Evolutionary conservation across 352 stramenopile genomes (phyloP).

Genomic region (Thraustochytrium sp.): DNA sequence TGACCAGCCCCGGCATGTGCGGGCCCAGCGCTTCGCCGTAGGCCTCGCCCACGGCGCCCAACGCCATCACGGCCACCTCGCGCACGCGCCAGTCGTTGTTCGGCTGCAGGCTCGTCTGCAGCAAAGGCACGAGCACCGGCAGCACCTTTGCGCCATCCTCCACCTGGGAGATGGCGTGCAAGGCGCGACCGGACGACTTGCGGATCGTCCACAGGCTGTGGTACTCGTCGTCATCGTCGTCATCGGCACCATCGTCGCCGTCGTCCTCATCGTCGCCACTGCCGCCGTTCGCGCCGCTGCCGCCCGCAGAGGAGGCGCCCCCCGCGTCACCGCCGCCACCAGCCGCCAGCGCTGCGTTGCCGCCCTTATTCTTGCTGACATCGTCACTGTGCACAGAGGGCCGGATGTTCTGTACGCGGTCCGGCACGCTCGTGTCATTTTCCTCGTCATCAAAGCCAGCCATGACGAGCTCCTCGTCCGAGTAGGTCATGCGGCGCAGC

Average conservation of each 20-base stretch:
- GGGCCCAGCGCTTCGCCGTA: neutral
- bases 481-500: neutral
- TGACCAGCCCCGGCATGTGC: constrained; percentile 2
- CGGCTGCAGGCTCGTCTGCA: neutral
- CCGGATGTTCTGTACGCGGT: neutral
- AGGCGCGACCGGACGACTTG: neutral
- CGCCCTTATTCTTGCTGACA: neutral
- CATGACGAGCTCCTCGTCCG: constrained; percentile 29
- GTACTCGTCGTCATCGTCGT: neutral
- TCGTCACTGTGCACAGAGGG: neutral
- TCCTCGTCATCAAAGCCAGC: constrained; percentile 18
- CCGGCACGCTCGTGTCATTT: constrained; percentile 11
- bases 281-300: neutral
- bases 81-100: neutral
- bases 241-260: neutral
- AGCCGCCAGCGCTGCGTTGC: too few relatives aligned
- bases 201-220: constrained; percentile 24
- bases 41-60: neutral
- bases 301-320: neutral
- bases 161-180: neutral
- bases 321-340: neutral
- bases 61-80: constrained; percentile 16
- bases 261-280: neutral
- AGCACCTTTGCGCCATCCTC: neutral
- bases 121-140: neutral